Conservation (phyloP, 1,139 yeast genomes). For the Yamadazyma diospyri region DNA sequence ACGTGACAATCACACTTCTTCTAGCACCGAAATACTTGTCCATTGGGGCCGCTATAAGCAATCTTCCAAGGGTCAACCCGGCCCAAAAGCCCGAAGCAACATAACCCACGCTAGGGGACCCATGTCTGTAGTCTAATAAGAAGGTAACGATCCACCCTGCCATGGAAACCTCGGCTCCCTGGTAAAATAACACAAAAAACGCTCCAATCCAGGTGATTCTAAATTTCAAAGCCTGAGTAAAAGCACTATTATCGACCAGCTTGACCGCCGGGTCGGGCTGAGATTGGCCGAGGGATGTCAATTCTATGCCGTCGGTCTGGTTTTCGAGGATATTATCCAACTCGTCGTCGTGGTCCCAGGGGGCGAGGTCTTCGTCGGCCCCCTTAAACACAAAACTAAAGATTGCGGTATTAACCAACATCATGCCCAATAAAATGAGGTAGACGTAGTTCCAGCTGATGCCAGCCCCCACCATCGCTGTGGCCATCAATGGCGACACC, state of each 20-base stretch:
- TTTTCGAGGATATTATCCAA: slow-evolving; percentile 1
- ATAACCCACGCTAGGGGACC: slow-evolving; percentile 51
- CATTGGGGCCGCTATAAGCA: slow-evolving; percentile 40
- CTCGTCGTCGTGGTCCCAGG: slow-evolving; percentile 27
- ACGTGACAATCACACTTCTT: slow-evolving; percentile 38
- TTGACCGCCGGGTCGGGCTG: neutral
- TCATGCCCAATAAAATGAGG: slow-evolving; percentile 41
- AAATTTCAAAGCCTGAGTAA: slow-evolving; percentile 35
- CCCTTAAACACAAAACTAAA: slow-evolving; percentile 38
- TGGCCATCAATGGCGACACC: slow-evolving; percentile 55
- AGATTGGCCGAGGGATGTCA: slow-evolving; percentile 5
- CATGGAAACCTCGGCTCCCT: slow-evolving; percentile 65
- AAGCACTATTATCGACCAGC: slow-evolving; percentile 1
- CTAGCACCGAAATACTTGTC: slow-evolving; percentile 48
- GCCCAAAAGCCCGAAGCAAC: slow-evolving; percentile 73
- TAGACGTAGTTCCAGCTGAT: slow-evolving; percentile 54
- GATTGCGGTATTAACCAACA: slow-evolving; percentile 23
- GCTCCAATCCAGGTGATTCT: slow-evolving; percentile 54
- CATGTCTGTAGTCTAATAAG: slow-evolving; percentile 53
- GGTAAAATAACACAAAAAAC: slow-evolving; percentile 55
- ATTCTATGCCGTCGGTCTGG: slow-evolving; percentile 8
- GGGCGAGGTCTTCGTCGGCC: slow-evolving; percentile 40
- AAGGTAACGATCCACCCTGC: slow-evolving; percentile 75
- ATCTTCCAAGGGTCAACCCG: slow-evolving; percentile 62
- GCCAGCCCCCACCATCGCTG: slow-evolving; percentile 47